A percentile compares a stretch with the other conserved stretches of the same genome.
phyloP scores from a whole-genome alignment of 306 rosid genomes.

The Cercis canadensis region DNA sequence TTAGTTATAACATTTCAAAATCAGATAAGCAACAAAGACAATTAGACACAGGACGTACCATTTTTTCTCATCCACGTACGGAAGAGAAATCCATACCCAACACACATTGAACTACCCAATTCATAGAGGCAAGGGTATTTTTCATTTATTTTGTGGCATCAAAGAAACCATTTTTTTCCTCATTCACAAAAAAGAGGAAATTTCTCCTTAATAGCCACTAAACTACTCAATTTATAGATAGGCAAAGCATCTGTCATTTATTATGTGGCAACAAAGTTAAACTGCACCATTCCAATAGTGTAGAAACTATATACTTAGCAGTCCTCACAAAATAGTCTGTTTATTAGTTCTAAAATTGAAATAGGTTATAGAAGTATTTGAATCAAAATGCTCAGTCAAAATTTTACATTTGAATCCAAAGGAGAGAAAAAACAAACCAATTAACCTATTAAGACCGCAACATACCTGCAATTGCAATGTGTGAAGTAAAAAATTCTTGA shows the following conservation, averaged over 20 bases:
- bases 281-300: not conserved
- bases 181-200: not conserved
- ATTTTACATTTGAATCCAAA: slow-evolving; percentile 8
- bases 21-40: slow-evolving; percentile 17
- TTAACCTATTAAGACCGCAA: slow-evolving; percentile 8
- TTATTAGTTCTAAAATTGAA: slow-evolving; percentile 18
- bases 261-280: slow-evolving; percentile 21
- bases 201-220: slow-evolving; percentile 17
- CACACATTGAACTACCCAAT: too few species aligned
- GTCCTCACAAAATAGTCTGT: slow-evolving; percentile 15
- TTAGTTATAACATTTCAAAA: slow-evolving; percentile 9
- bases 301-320: not conserved
- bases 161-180: too few species aligned
- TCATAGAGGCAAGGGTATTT: too few species aligned
- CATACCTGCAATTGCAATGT: slow-evolving; percentile 90
- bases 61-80: slow-evolving; percentile 6
- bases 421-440: slow-evolving; percentile 25
- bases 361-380: not conserved
- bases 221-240: not conserved
- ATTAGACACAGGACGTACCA: not conserved
- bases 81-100: too few species aligned
- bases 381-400: not conserved
- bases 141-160: too few species aligned
- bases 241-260: not conserved
- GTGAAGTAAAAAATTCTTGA: slow-evolving; percentile 86